phyloP scores from a whole-genome alignment of 2,329 filamentous ascomycete genomes.

The Aspergillus sojae region DNA sequence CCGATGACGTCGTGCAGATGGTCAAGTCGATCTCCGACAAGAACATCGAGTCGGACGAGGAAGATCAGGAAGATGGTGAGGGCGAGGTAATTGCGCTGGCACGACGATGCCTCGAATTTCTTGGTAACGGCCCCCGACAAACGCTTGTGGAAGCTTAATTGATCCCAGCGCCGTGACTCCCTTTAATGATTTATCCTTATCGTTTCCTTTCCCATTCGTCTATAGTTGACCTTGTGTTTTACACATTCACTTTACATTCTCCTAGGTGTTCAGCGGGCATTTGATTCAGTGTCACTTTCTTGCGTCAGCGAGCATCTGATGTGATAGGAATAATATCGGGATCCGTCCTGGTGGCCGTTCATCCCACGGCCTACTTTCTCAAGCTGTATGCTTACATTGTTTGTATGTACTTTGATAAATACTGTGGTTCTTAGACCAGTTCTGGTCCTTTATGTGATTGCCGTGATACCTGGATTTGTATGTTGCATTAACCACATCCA shows the following conservation, averaged over 20 bases:
- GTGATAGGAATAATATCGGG: conserved; percentile 25
- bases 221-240: conserved; percentile 16
- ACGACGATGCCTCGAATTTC: conserved; percentile 82
- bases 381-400: conserved; percentile 15
- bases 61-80: conserved; percentile 86
- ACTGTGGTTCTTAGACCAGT: conserved; percentile 26
- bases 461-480: conserved; percentile 20
- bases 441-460: conserved; percentile 28
- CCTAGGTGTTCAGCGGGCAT: conserved; percentile 37
- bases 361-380: conserved; percentile 11
- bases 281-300: conserved; percentile 29
- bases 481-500: conserved; percentile 3
- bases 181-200: conserved; percentile 8
- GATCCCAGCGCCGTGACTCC: conserved; percentile 2
- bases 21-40: conserved; percentile 89
- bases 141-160: conserved; percentile 75
- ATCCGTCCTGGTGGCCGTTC: conserved; percentile 12
- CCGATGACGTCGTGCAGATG: conserved; percentile 88
- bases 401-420: conserved; percentile 22
- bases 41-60: conserved; percentile 82
- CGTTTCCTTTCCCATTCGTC: conserved; percentile 8
- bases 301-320: conserved; percentile 39
- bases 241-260: conserved; percentile 23
- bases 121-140: conserved; percentile 75
- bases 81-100: conserved; percentile 91